Base-by-base conservation (phyloP, 495 filamentous ascomycete species). In the Penicillium nucicola region DNA sequence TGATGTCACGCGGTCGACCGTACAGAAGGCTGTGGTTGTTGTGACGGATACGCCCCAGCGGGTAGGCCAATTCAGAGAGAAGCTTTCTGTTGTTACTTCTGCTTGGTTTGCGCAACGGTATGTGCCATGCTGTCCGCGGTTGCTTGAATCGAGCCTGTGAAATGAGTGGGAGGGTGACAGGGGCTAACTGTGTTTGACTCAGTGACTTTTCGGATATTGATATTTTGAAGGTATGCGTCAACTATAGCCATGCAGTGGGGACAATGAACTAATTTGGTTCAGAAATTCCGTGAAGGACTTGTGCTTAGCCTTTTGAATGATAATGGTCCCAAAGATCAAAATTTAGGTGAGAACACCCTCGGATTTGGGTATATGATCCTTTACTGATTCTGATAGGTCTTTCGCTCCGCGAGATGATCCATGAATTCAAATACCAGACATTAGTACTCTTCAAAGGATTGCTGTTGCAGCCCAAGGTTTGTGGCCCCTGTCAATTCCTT, bases 21-120 rank as follows among this genome's bases (percentile, higher is more conserved):
- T 98, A 25, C 93, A 98, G 65, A 98, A 98, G 70, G 93, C 93
- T 7, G 90, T 98, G n/a, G 92, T 97, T 46, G 92, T 96, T 40
- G 89, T 97, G 56, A 89, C 90, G 39, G 90, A 95, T 69, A 90
- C 81, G 52, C 93, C 93, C 36, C 85, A 88, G 57, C 80, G 83
- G 62, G 86, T 90, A 57, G 86, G 87, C 30, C 81, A 87, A 71
- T 71, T 91, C 58, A 81, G 89, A 62, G 89, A 95, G 71, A 86
- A 90, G 62, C 68, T 97, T 40, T 85, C 85, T 30, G 83, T 95
- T 40, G 92, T 98, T 18, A 96, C 93, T 20, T 84, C 81, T 58
- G 95, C 95, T 33, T 98, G 93, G 93, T 98, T 98, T 74, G 86
- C 85, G 41, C 93, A 98, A 77, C 86, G 84, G 82, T 92, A 90